Evolutionary conservation across 805 yeast genomes (phyloP).

Genomic region (Danielia reshetovae): DNA sequence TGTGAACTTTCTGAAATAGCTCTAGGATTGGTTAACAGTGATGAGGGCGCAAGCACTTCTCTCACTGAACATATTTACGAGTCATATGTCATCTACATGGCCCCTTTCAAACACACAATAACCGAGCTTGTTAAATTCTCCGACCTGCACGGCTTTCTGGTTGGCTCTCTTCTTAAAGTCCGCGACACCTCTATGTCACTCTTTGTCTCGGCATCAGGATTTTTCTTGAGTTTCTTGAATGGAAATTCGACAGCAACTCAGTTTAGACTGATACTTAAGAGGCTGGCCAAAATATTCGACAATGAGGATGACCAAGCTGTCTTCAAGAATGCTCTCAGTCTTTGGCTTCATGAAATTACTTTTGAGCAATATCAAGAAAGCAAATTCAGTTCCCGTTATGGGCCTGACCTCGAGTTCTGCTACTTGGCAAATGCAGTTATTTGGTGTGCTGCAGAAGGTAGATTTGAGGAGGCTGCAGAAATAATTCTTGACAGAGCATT

Average conservation of each 20-base stretch:
- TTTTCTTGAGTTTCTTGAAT: background rate
- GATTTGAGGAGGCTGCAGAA: conserved; percentile 16
- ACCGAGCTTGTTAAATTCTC: conserved; percentile 27
- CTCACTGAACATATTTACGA: conserved; percentile 38
- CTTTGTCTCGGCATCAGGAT: conserved; percentile 3
- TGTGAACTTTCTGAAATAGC: conserved; percentile 41
- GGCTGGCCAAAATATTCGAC: conserved; percentile 5
- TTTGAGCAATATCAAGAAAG: conserved; percentile 8
- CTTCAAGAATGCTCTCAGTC: conserved; percentile 2
- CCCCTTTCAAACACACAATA: conserved; percentile 39
- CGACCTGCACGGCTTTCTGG: conserved; percentile 9
- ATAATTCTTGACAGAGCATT: conserved; percentile 12
- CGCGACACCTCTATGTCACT: conserved; percentile 7
- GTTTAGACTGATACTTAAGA: conserved; percentile 7
- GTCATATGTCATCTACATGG: conserved; percentile 39
- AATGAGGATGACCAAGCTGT: conserved; percentile 5
- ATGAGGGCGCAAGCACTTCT: conserved; percentile 29
- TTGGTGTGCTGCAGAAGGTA: conserved; percentile 13
- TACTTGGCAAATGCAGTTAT: conserved; percentile 13
- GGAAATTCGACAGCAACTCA: conserved; percentile 1
- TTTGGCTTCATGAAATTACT: conserved; percentile 9
- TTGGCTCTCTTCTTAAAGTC: background rate
- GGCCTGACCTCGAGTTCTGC: conserved; percentile 13
- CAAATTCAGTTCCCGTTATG: background rate
- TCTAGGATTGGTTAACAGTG: conserved; percentile 30